Evolutionary conservation across 208 protist genomes (phyloP).

Genomic region (Leishmania turanica): DNA sequence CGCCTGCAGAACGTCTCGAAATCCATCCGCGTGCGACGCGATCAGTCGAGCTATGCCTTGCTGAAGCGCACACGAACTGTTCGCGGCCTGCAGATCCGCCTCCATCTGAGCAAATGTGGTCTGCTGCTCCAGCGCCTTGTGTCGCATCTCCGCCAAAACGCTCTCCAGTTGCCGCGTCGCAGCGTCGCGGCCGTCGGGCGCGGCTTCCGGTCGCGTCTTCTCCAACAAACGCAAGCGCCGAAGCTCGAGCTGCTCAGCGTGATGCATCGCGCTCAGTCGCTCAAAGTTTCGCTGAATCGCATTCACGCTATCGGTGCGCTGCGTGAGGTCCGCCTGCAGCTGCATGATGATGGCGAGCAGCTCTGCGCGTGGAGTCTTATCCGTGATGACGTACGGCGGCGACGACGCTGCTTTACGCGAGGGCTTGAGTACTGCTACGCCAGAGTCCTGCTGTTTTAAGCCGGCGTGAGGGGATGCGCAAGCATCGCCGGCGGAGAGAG

Average conservation of each 20-base stretch:
- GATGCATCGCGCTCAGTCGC: slow-evolving; percentile 79
- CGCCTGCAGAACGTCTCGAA: not conserved
- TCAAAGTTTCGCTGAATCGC: slow-evolving; percentile 92
- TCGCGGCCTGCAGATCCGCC: not conserved
- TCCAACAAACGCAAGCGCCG: slow-evolving; percentile 34
- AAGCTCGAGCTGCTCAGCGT: slow-evolving; percentile 48
- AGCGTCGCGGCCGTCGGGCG: slow-evolving; percentile 16
- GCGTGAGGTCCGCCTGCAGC: slow-evolving; percentile 65
- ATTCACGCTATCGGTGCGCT: slow-evolving; percentile 83
- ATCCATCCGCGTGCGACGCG: not conserved
- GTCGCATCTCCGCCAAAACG: slow-evolving; percentile 2
- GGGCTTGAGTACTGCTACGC: not conserved
- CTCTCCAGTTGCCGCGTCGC: slow-evolving; percentile 1
- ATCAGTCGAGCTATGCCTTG: not conserved
- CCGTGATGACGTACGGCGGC: slow-evolving; percentile 29
- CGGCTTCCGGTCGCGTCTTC: slow-evolving; percentile 3
- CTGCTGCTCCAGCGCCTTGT: not conserved
- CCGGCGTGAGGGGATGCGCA: not conserved
- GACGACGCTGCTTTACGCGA: not conserved
- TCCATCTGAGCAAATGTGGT: not conserved
- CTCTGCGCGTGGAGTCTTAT: slow-evolving; percentile 31
- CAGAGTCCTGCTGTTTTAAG: not conserved
- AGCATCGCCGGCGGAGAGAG: not conserved
- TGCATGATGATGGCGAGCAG: slow-evolving; percentile 49
- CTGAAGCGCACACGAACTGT: not conserved